A percentile compares a stretch with the other conserved stretches of the same genome.
These are phyloP conservation scores for Chalaropsis ovoidea DNA, from an alignment of 2,329 filamentous ascomycete species.

Conservation along the genomic window DNA sequence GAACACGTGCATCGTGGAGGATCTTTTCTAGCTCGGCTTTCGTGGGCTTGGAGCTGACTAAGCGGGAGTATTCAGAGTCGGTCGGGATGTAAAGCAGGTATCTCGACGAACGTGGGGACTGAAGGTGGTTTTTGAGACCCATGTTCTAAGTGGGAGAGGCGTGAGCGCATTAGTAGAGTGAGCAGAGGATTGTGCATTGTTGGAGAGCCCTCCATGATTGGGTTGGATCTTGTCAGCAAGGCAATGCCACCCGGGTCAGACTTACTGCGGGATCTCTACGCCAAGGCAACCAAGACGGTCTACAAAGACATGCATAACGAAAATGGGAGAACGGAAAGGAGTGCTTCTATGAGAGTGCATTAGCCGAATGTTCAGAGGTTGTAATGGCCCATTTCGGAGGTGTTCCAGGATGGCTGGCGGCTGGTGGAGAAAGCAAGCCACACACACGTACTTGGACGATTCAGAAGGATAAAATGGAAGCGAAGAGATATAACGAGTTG, in stretches of 20 bases:
- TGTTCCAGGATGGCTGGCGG: background rate
- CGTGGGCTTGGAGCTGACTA: slow-evolving; percentile 16
- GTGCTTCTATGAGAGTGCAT: background rate
- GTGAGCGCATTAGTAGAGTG: background rate
- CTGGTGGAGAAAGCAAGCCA: background rate
- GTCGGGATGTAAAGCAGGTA: slow-evolving; percentile 24
- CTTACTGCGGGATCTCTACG: slow-evolving; percentile 9
- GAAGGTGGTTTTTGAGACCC: slow-evolving; percentile 6
- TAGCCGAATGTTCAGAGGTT: background rate
- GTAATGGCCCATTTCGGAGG: background rate
- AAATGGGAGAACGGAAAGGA: background rate
- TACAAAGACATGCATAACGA: slow-evolving; percentile 12
- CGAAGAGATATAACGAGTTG: background rate
- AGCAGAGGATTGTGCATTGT: background rate
- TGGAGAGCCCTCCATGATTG: background rate
- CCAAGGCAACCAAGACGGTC: slow-evolving; percentile 3
- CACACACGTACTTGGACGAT: background rate
- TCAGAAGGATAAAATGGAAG: background rate
- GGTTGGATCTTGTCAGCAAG: background rate
- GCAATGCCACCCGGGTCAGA: background rate
- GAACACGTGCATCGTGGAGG: slow-evolving; percentile 16
- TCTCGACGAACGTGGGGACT: slow-evolving; percentile 3
- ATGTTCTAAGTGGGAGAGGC: background rate
- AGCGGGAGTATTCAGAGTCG: slow-evolving; percentile 21
- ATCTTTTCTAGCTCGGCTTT: slow-evolving; percentile 20